A percentile compares a stretch with the other conserved stretches of the same genome.
These are phyloP conservation scores for Trypanosoma rangeli DNA, from an alignment of 208 protist genomes.

Conservation along the genomic window DNA sequence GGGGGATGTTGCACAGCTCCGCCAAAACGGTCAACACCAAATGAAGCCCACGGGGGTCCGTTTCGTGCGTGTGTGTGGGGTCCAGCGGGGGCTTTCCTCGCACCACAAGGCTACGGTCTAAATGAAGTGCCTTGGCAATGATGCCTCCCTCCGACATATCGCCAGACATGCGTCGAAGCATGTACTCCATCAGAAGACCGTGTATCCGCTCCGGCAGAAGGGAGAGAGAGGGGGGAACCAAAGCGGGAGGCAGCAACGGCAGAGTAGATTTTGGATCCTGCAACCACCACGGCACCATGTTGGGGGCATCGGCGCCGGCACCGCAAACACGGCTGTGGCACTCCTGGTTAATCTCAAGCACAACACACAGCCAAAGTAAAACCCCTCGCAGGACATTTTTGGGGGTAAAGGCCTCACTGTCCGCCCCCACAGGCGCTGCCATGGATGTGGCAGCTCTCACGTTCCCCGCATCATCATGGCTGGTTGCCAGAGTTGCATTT, in stretches of 20 bases:
- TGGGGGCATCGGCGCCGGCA: neutral
- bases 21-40: conserved; percentile 20
- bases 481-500: neutral
- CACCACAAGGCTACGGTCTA: neutral
- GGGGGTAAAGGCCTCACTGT: conserved; percentile 35
- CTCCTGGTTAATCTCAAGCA: conserved; percentile 35
- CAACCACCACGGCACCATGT: conserved; percentile 26
- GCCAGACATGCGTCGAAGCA: conserved; percentile 7
- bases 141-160: neutral
- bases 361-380: conserved; percentile 32
- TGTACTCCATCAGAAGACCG: conserved; percentile 10
- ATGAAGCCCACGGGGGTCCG: conserved; percentile 14
- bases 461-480: neutral
- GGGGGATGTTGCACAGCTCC: conserved; percentile 23
- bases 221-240: neutral
- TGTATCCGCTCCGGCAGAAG: conserved; percentile 8
- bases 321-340: neutral
- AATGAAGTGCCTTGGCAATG: conserved; percentile 7
- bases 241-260: neutral
- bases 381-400: conserved; percentile 43
- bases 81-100: conserved; percentile 6
- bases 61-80: neutral
- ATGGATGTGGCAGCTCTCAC: neutral
- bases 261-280: conserved; percentile 6
- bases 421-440: conserved; percentile 10